phyloP scores from a whole-genome alignment of 371 early-diverging fungal species.

The Apophysomyces variabilis region DNA sequence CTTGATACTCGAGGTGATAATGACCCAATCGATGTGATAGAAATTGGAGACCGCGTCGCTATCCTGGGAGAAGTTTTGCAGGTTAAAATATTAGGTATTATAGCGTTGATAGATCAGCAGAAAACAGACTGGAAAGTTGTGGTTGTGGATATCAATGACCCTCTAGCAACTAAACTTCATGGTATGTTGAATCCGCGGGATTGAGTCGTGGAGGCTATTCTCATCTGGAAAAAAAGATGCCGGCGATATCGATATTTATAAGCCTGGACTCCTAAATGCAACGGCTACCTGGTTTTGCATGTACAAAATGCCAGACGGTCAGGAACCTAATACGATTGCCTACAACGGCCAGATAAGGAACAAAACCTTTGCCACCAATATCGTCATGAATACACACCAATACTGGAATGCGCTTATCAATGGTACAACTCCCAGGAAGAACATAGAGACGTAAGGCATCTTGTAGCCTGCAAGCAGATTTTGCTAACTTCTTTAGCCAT shows the following conservation, averaged over 20 bases:
- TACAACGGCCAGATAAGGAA: slow-evolving; percentile 88
- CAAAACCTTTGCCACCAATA: slow-evolving; percentile 84
- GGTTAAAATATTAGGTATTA: slow-evolving; percentile 88
- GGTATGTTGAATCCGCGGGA: slow-evolving; percentile 6
- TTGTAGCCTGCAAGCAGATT: too few species aligned
- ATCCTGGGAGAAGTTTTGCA: slow-evolving; percentile 54
- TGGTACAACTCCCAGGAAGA: slow-evolving; percentile 64
- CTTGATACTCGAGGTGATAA: slow-evolving; percentile 86
- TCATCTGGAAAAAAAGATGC: slow-evolving; percentile 54
- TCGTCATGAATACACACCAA: slow-evolving; percentile 90
- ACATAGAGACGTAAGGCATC: slow-evolving; percentile 59
- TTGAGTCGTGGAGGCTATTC: not conserved
- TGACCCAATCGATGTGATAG: slow-evolving; percentile 91
- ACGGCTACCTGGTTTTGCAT: slow-evolving; percentile 88
- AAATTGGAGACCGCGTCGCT: slow-evolving; percentile 34
- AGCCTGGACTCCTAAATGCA: slow-evolving; percentile 84
- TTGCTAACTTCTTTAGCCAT: slow-evolving; percentile 29
- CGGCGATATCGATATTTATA: slow-evolving; percentile 84
- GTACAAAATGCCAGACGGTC: slow-evolving; percentile 94
- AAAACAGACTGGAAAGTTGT: slow-evolving; percentile 97
- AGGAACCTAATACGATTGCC: slow-evolving; percentile 88
- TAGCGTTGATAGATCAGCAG: slow-evolving; percentile 88
- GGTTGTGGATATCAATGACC: slow-evolving; percentile 85
- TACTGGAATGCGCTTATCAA: slow-evolving; percentile 89
- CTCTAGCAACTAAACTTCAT: slow-evolving; percentile 78